phyloP scores from a whole-genome alignment of 805 yeast species.

The Helenozyma rhizophorensis region DNA sequence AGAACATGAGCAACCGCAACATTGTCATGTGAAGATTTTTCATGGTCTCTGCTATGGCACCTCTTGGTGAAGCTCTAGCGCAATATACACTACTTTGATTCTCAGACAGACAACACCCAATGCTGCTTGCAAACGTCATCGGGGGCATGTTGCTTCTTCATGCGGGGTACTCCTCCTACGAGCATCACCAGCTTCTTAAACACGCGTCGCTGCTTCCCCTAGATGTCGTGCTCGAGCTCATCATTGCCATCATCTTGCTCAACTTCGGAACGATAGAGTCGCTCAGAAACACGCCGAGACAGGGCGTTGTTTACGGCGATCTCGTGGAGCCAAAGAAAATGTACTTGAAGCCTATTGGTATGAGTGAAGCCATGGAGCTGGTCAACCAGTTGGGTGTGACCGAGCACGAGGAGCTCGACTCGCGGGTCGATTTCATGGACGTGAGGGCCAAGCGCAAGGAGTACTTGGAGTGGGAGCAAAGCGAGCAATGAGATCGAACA shows the following conservation, averaged over 20 bases:
- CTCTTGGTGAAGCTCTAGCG: no score
- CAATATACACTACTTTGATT: no score
- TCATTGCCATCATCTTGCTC: conserved; percentile 42
- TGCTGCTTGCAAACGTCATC: conserved; percentile 1
- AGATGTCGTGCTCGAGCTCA: conserved; percentile 50
- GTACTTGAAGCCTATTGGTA: conserved; percentile 44
- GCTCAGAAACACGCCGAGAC: conserved; percentile 16
- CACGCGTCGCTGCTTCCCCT: conserved; percentile 28
- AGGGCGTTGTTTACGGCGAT: conserved; percentile 19
- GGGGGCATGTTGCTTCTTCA: conserved; percentile 30
- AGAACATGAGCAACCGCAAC: no score
- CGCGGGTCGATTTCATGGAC: conserved; percentile 51
- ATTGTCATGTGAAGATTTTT: no score
- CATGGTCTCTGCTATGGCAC: no score
- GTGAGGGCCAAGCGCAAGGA: conserved; percentile 41
- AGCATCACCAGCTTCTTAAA: conserved; percentile 40
- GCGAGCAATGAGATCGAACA: no score
- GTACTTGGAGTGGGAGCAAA: conserved; percentile 32
- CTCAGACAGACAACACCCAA: no score
- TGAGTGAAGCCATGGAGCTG: conserved; percentile 43
- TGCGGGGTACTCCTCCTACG: conserved; percentile 53
- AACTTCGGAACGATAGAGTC: conserved; percentile 35
- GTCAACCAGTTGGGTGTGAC: conserved; percentile 45
- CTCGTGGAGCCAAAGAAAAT: conserved; percentile 23
- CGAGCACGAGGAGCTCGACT: conserved; percentile 45